phyloP scores from a whole-genome alignment of 106 monocot genomes.

The Acorus gramineus region DNA sequence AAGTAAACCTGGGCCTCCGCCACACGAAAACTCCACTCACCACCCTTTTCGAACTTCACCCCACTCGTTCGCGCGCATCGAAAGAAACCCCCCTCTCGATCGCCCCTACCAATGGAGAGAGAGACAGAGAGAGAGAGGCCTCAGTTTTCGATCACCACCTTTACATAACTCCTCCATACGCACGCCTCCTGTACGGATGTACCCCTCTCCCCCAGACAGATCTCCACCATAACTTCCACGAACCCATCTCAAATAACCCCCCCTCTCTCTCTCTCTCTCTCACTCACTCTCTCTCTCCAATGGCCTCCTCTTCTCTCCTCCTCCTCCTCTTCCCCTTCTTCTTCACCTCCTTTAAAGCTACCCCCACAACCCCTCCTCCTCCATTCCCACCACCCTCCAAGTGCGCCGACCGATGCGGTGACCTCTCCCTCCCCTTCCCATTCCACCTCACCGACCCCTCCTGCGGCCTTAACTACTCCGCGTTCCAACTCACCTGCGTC shows the following conservation, averaged over 20 bases:
- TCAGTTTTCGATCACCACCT: too few relatives aligned
- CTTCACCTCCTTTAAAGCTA: not conserved
- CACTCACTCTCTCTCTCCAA: conserved; percentile 1
- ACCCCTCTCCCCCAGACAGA: not conserved
- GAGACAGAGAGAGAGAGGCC: too few relatives aligned
- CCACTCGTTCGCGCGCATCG: conserved; percentile 32
- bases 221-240: not conserved
- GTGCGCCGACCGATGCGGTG: conserved; percentile 53
- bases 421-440: conserved; percentile 47
- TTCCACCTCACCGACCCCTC: conserved; percentile 51
- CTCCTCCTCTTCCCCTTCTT: conserved; percentile 13
- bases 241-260: not conserved
- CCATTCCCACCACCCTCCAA: not conserved
- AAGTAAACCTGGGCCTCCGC: too few relatives aligned
- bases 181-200: conserved; percentile 6
- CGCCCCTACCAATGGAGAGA: not conserved
- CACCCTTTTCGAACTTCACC: not conserved
- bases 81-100: conserved; percentile 8
- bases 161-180: not conserved
- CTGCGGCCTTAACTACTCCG: conserved; percentile 29
- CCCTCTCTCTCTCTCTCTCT: not conserved
- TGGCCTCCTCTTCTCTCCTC: not conserved
- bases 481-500: conserved; percentile 66
- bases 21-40: too few relatives aligned
- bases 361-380: not conserved